These are phyloP conservation scores for Auricularia heimuer DNA, from an alignment of 768 basidiomycete species.

Conservation along the genomic window DNA sequence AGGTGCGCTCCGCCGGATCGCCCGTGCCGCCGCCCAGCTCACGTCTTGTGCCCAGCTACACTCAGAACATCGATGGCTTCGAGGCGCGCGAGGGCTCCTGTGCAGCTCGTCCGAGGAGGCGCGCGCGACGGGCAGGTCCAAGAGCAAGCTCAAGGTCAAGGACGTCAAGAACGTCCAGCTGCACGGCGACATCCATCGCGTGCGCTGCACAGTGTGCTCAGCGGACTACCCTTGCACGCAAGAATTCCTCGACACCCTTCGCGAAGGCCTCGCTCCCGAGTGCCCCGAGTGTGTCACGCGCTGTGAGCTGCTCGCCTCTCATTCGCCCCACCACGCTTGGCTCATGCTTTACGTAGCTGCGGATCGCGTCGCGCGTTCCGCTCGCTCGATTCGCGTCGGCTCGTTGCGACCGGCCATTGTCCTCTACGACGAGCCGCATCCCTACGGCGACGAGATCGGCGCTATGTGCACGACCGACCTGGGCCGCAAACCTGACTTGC, in stretches of 20 bases:
- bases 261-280: constrained; percentile 61
- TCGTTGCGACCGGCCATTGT: constrained; percentile 90
- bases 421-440: constrained; percentile 90
- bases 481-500: constrained; percentile 72
- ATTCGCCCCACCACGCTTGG: constrained; percentile 8
- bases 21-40: neutral
- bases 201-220: constrained; percentile 80
- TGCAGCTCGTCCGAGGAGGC: constrained; percentile 51
- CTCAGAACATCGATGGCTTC: constrained; percentile 96
- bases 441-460: constrained; percentile 87
- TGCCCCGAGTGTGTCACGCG: constrained; percentile 80
- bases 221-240: constrained; percentile 62
- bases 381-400: constrained; percentile 69
- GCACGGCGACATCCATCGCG: constrained; percentile 88
- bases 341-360: constrained; percentile 36
- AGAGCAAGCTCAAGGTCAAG: constrained; percentile 53
- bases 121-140: constrained; percentile 48
- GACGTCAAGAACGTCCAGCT: constrained; percentile 85
- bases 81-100: constrained; percentile 67
- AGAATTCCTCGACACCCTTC: constrained; percentile 54
- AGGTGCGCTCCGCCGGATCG: constrained; percentile 46
- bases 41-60: constrained; percentile 38
- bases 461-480: constrained; percentile 69
- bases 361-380: constrained; percentile 72
- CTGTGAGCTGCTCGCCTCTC: constrained; percentile 42